Evolutionary conservation across 2,329 filamentous ascomycete genomes (phyloP), one percentile per base, ranked within the genome.

Genomic region (Diaporthe citriasiana): DNA sequence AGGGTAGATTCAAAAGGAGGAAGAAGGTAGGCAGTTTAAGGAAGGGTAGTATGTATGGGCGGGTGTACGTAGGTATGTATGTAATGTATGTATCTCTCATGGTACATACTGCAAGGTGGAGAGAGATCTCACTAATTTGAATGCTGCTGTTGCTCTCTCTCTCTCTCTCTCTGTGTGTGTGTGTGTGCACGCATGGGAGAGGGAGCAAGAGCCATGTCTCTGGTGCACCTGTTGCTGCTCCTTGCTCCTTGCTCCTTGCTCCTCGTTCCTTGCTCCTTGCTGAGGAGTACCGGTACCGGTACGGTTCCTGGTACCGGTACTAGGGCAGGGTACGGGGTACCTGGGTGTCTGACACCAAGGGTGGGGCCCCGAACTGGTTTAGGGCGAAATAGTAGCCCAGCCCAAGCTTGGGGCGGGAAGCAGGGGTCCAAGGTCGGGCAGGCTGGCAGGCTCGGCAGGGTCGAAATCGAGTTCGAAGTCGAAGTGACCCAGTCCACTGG

Each of bases 381-480:
- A 68, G 47, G 47, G 47, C 63, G 30, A 15, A 27, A 22, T 27
- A 33, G 45, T 68, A 53, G 47, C 63, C 63, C 63, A 53, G 47
- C 63, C 63, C 63, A 68, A 27, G 63, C 63, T 68, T 40, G 63
- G 47, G 45, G 63, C 63, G 63, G 63, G 63, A 68, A 68, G 63
- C 63, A 68, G 63, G 63, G 63, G 63, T 68, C 47, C 22, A 50
- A 7, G 45, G 33, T 68, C 47, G 63, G 47, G 60, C 42, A 50
- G 30, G 60, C 22, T 30, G 40, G 59, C 59, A 63, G 59, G 55
- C 55, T 27, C 17, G 25, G 45, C 60, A 66, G 45, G 63, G 45
- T 68, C 17, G 42, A 33, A 47, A 40, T 47, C 6, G 17, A 45
- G 7, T 25, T 60, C 22, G n/a, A 45, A 38, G 40, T 50, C 22